Conservation (phyloP, 2,329 filamentous ascomycete genomes). For the Colletotrichum tropicicola region DNA sequence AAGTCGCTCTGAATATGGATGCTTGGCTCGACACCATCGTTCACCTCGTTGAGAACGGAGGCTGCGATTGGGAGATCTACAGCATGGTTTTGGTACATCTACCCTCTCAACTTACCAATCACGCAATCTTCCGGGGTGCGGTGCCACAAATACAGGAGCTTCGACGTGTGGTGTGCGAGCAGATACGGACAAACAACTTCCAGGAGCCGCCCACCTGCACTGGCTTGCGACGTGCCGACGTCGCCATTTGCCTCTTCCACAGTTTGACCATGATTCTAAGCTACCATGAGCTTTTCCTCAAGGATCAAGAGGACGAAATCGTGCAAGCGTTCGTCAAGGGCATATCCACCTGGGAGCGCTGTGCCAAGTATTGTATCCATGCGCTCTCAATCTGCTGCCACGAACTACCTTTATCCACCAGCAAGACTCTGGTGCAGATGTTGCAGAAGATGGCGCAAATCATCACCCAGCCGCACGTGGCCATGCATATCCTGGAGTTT, state of each 20-base stretch:
- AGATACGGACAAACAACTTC: conserved; percentile 80
- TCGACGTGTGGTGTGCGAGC: conserved; percentile 80
- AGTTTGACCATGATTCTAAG: conserved; percentile 87
- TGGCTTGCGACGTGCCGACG: conserved; percentile 85
- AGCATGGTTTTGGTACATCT: conserved; percentile 89
- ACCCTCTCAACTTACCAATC: conserved; percentile 88
- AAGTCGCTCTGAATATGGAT: conserved; percentile 65
- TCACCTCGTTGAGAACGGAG: conserved; percentile 72
- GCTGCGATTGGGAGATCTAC: conserved; percentile 90
- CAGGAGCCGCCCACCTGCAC: conserved; percentile 83
- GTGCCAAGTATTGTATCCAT: conserved; percentile 92
- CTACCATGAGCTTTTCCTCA: conserved; percentile 86
- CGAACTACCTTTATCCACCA: conserved; percentile 87
- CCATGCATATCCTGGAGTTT: conserved; percentile 95
- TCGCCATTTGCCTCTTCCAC: conserved; percentile 89
- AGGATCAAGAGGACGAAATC: conserved; percentile 88
- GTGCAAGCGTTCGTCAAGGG: conserved; percentile 88
- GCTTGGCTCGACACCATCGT: conserved; percentile 83
- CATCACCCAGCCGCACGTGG: conserved; percentile 91
- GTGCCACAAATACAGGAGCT: conserved; percentile 80
- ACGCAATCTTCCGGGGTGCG: conserved; percentile 81
- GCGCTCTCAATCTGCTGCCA: conserved; percentile 95
- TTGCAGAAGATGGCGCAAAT: conserved; percentile 95
- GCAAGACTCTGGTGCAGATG: conserved; percentile 85
- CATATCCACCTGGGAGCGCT: conserved; percentile 84